Percentiles rank a stretch among this genome's conserved stretches.
Conservation (phyloP, 352 stramenopile species). For the Blastocystis sp. region DNA sequence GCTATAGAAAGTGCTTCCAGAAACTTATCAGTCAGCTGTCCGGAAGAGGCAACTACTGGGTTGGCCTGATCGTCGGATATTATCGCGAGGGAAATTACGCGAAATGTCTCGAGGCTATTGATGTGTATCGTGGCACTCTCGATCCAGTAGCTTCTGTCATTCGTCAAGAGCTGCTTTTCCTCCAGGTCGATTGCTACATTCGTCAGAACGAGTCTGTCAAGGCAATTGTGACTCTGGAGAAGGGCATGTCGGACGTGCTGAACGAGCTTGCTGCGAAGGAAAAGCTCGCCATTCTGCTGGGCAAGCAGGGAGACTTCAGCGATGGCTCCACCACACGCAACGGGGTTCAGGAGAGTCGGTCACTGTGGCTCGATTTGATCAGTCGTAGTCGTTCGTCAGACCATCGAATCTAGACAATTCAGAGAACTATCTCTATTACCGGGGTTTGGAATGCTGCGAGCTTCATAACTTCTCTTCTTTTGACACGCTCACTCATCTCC, state of each 20-base stretch:
- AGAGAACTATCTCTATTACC: constrained; percentile 1
- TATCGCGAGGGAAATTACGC: constrained; percentile 34
- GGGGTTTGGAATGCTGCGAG: constrained; percentile 38
- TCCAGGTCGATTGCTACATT: constrained; percentile 9
- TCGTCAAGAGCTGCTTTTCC: constrained; percentile 24
- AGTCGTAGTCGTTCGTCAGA: not conserved
- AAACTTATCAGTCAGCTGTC: constrained; percentile 20
- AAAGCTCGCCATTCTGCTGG: not conserved
- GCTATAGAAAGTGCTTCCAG: constrained; percentile 10
- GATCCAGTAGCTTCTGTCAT: not conserved
- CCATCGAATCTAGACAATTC: not conserved
- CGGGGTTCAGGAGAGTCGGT: not conserved
- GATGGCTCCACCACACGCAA: not conserved
- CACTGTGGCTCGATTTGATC: not conserved
- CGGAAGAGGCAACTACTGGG: not conserved
- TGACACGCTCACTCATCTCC: not conserved
- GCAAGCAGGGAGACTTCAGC: not conserved
- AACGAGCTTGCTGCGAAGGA: constrained; percentile 31
- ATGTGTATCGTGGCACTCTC: not conserved
- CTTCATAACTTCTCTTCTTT: not conserved
- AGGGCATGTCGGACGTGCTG: constrained; percentile 29
- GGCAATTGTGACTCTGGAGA: not conserved
- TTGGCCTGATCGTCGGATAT: constrained; percentile 34
- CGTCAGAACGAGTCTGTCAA: not conserved
- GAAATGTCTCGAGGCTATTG: constrained; percentile 3